phyloP scores from a whole-genome alignment of 768 basidiomycete genomes.

The Pleurotus sapidus region DNA sequence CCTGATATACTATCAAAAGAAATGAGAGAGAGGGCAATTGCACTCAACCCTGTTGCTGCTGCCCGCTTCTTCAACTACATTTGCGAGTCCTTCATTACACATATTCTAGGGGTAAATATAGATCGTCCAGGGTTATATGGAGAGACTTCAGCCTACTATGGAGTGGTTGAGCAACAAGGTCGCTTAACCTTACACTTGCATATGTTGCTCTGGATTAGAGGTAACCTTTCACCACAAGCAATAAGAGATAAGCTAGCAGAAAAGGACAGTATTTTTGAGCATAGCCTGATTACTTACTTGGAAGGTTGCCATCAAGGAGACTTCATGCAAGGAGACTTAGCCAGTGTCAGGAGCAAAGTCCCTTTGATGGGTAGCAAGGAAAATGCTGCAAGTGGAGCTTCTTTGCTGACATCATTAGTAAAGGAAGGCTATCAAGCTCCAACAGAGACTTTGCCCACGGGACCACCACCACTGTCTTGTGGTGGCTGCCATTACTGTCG shows the following conservation, averaged over 20 bases:
- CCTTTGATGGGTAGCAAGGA: not conserved
- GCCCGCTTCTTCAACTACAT: conserved; percentile 26
- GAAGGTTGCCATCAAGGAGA: conserved; percentile 28
- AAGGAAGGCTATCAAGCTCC: conserved; percentile 14
- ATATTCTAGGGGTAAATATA: conserved; percentile 18
- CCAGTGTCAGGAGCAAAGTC: conserved; percentile 11
- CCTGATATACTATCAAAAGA: conserved; percentile 7
- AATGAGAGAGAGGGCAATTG: conserved; percentile 11
- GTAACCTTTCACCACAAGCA: conserved; percentile 26
- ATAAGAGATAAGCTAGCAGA: conserved; percentile 24
- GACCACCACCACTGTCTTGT: conserved; percentile 15
- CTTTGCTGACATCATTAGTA: not conserved
- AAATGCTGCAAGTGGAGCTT: too few relatives aligned
- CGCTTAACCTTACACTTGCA: conserved; percentile 34
- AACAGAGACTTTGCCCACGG: conserved; percentile 18
- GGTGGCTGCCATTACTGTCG: conserved; percentile 5
- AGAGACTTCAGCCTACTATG: conserved; percentile 25
- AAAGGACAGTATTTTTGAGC: conserved; percentile 20
- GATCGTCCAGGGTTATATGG: conserved; percentile 25
- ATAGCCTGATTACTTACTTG: conserved; percentile 22
- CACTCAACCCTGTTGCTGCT: conserved; percentile 23
- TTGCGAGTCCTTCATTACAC: conserved; percentile 19
- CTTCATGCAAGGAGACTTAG: conserved; percentile 21
- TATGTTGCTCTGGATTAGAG: conserved; percentile 30
- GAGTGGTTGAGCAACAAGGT: conserved; percentile 33